These are phyloP conservation scores for Russula virescens DNA, from an alignment of 768 basidiomycete genomes.

Conservation along the genomic window DNA sequence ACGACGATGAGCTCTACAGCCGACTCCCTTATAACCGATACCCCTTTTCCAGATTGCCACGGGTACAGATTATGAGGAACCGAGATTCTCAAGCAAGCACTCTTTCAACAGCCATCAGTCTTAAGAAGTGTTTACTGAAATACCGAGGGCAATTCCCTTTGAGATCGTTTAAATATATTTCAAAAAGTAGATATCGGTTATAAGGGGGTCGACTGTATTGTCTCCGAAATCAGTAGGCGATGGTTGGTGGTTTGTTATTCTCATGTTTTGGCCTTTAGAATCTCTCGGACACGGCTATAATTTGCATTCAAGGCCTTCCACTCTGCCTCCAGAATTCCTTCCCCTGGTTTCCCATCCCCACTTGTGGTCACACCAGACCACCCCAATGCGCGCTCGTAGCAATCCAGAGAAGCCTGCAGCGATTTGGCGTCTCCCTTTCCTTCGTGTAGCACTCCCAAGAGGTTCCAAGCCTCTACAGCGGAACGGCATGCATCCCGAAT, in stretches of 20 bases:
- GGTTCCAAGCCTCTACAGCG: constrained; percentile 70
- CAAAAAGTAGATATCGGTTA: too few relatives aligned
- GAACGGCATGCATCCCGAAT: constrained; percentile 66
- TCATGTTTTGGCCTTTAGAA: neutral
- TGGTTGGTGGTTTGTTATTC: neutral
- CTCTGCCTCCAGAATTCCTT: constrained; percentile 52
- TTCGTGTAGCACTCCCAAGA: constrained; percentile 65
- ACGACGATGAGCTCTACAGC: neutral
- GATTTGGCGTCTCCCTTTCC: constrained; percentile 28
- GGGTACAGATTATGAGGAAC: too few relatives aligned
- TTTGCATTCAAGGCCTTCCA: constrained; percentile 59
- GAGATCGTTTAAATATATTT: too few relatives aligned
- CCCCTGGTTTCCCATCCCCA: constrained; percentile 39
- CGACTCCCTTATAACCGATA: too few relatives aligned
- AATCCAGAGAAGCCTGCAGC: constrained; percentile 45
- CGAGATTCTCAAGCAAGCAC: too few relatives aligned
- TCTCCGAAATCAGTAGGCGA: neutral
- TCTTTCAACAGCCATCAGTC: too few relatives aligned
- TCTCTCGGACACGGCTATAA: constrained; percentile 41
- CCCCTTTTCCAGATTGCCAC: too few relatives aligned
- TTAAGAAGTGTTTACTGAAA: too few relatives aligned
- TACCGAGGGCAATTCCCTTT: too few relatives aligned
- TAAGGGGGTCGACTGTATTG: neutral
- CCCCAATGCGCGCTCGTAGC: constrained; percentile 62
- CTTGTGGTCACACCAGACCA: constrained; percentile 53